These are phyloP conservation scores for Lactarius evosmus DNA, from an alignment of 768 basidiomycete genomes.

Conservation along the genomic window DNA sequence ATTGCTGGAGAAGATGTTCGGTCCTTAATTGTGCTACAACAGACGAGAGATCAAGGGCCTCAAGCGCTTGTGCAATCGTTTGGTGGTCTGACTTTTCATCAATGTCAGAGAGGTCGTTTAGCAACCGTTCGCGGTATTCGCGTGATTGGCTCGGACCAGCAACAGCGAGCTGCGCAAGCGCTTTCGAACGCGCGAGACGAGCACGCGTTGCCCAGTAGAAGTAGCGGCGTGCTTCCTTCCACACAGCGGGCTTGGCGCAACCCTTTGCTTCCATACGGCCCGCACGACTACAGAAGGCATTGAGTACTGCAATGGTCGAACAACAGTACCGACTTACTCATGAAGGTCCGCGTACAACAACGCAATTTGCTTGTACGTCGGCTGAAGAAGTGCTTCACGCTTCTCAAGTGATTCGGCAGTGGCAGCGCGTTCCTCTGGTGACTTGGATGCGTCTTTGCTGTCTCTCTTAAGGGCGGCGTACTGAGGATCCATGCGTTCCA, in stretches of 20 bases:
- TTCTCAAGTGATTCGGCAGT: constrained; percentile 66
- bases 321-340: constrained; percentile 54
- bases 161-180: constrained; percentile 58
- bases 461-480: constrained; percentile 80
- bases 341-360: constrained; percentile 94
- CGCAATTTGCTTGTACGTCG: constrained; percentile 92
- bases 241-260: constrained; percentile 79
- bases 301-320: constrained; percentile 2
- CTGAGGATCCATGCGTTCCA: constrained; percentile 88
- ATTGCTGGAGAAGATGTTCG: constrained; percentile 61
- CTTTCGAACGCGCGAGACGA: constrained; percentile 66
- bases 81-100: constrained; percentile 53
- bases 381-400: constrained; percentile 77
- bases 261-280: constrained; percentile 99
- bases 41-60: constrained; percentile 63
- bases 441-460: constrained; percentile 70
- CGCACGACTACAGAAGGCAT: constrained; percentile 55
- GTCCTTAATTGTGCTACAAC: constrained; percentile 63
- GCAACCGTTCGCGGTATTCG: constrained; percentile 62
- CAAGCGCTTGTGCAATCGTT: constrained; percentile 60
- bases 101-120: constrained; percentile 59
- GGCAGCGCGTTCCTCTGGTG: constrained; percentile 67
- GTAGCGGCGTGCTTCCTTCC: constrained; percentile 84
- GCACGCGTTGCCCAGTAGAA: constrained; percentile 95
- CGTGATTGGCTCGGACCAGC: constrained; percentile 68